Base-by-base conservation (phyloP, 75 land plant species). In the Ceratopteris richardii region DNA sequence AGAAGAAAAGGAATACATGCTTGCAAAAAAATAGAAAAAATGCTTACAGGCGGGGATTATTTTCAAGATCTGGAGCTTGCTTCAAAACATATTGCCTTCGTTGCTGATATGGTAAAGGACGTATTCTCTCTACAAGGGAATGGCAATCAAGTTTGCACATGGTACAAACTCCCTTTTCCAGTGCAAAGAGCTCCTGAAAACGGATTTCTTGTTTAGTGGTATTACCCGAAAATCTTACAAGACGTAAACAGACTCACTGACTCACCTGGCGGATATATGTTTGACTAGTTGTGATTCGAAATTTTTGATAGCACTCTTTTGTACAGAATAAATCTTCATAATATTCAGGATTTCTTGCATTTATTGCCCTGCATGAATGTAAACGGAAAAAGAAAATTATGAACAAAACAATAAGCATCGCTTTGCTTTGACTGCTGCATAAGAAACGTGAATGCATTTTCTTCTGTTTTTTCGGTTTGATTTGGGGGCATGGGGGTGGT, bases 261-360 rank as follows among this genome's bases (percentile, higher is more conserved):
- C 75, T 29, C 26, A 88, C 96, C 78, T 71, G 66, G 0, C 98
- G 90, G 22, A 86, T 62, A 25, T 61, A 75, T 61, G 73, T 63
- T 37, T 71, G 76, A 62, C 82, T 94, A 24, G 96, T 89, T 68
- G 83, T 74, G 54, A 74, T 48, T 13, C 76, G 64, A 44, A 67
- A 89, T 47, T 89, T 83, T 54, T 89, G 78, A 64, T 64, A 82
- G 60, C 98, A 94, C 24, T 31, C 75, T 44, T 75, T 61, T 36
- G 62, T 61, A 67, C 98, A 94, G 54, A 94, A 94, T 24, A 94
- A 71, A 70, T 94, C 98, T 47, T 81, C 88, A 68, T 85, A 86
- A 60, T 44, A 88, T 66, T 85, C 79, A 4, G 98, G 91, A 27
- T 27, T 60, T 60, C 74, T 86, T 21, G 96, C 76, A 54, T 59